Evolutionary conservation across 2,329 filamentous ascomycete genomes (phyloP), one percentile per base, ranked within the genome.

Genomic region (Myriosclerotinia curreyana): DNA sequence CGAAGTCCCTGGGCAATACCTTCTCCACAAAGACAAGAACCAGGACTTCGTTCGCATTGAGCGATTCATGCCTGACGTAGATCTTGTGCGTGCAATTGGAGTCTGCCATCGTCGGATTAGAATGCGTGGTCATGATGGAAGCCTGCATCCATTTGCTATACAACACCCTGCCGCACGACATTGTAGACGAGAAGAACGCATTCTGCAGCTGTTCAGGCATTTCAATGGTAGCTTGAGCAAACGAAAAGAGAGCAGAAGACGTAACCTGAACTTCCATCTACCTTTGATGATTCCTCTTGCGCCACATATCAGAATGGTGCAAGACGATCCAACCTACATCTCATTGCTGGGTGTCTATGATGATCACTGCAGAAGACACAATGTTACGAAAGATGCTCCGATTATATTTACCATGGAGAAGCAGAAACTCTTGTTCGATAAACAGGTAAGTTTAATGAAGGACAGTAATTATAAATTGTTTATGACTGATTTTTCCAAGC

Each of bases 21-120:
- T 97, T 68, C 88, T 96, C 74, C 95, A 97, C 79, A 96, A 95
- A 76, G 96, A 99, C 73, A 99, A 98, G 84, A 99, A 99, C 76
- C 92, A 96, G 72, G 95, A 99, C 76, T 99, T 99, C 75, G 89
- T 99, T 69, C 89, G 93, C 53, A 98, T 99, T 69, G 96, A 99
- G 76, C 89, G 94, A 31, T 99, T 99, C 84, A 79, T 99, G 71
- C 93, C 96, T 12, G 91, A 95, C 69, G 92, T 99, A 25, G 94
- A 99, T 71, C 83, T 98, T 60, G 91, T 99, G 50, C 88, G 95
- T 63, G 91, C 89, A 12, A 92, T 96, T 71, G 92, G 92, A 62
- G 89, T 93, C 38, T 98, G 94, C 59, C 94, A 98, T 77, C 87
- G 95, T 40, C 86, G 96, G 54, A 83, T 99, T 71, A 96, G 92